Conservation (phyloP, 371 early-diverging fungal genomes). For the Mucor racemosus region DNA sequence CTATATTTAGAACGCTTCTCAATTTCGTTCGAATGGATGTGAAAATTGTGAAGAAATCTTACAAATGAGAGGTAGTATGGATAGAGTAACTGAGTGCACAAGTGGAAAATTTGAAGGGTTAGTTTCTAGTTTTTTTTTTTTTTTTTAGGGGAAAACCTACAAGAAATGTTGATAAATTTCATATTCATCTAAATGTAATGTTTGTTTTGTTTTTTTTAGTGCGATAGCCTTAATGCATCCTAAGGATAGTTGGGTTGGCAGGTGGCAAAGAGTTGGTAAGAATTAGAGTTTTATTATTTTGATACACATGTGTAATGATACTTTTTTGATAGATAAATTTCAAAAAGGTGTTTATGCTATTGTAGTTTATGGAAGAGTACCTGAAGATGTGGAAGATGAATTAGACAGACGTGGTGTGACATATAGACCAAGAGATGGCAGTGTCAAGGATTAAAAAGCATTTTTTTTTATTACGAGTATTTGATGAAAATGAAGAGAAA, state of each 20-base stretch:
- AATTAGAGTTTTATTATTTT: conserved; percentile 1
- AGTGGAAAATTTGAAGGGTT: conserved; percentile 88
- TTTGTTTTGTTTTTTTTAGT: conserved; percentile 30
- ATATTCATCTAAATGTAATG: neutral
- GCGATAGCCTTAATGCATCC: conserved; percentile 85
- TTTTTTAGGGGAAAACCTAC: too few species aligned
- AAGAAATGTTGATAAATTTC: neutral
- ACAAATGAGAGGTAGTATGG: conserved; percentile 70
- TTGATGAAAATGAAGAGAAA: conserved; percentile 2
- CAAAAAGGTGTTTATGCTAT: conserved; percentile 90
- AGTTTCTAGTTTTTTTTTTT: neutral
- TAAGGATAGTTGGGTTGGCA: conserved; percentile 84
- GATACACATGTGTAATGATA: neutral
- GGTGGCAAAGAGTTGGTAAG: conserved; percentile 82
- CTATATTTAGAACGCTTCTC: conserved; percentile 63
- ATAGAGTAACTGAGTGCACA: conserved; percentile 85
- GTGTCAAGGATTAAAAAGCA: conserved; percentile 66
- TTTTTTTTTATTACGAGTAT: neutral
- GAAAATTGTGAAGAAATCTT: conserved; percentile 92
- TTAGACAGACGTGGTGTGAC: conserved; percentile 78
- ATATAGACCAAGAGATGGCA: conserved; percentile 88
- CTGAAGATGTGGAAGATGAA: conserved; percentile 85
- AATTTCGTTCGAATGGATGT: conserved; percentile 85
- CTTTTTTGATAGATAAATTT: conserved; percentile 65
- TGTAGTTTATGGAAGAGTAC: conserved; percentile 86